Percentiles rank a stretch among this genome's conserved stretches.
phyloP scores from a whole-genome alignment of 1,284 basidiomycete species.

The Grifola frondosa region DNA sequence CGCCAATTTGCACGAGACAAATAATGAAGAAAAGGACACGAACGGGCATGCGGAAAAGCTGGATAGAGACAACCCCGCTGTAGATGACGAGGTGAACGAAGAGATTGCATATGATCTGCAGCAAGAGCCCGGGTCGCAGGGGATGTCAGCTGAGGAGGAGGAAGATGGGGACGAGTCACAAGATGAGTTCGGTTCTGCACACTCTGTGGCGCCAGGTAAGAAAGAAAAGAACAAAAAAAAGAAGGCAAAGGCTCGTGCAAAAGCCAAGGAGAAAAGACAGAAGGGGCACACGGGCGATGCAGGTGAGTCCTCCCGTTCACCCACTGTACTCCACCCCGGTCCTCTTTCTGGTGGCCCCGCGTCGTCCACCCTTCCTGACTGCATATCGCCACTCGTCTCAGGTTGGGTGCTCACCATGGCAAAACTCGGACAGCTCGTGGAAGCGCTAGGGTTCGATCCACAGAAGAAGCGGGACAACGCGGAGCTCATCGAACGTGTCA shows the following conservation, averaged over 20 bases:
- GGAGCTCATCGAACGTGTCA: constrained; percentile 13
- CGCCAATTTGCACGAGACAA: too few relatives aligned
- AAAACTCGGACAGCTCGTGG: constrained; percentile 14
- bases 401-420: too few relatives aligned
- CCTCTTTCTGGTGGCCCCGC: constrained; percentile 15
- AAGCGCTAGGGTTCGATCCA: constrained; percentile 11
- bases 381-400: too few relatives aligned
- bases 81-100: neutral
- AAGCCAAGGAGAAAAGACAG: constrained; percentile 16
- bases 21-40: too few relatives aligned
- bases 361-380: too few relatives aligned
- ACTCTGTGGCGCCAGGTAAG: constrained; percentile 6
- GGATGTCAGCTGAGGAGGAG: constrained; percentile 6
- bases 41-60: neutral
- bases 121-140: too few relatives aligned
- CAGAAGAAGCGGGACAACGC: constrained; percentile 5
- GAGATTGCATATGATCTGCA: too few relatives aligned
- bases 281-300: neutral
- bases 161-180: constrained; percentile 3
- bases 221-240: constrained; percentile 17
- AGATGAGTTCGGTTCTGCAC: neutral
- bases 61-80: neutral
- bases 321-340: constrained; percentile 11
- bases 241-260: constrained; percentile 15
- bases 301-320: neutral